These are phyloP conservation scores for Tulasnella sp. DNA, from an alignment of 768 basidiomycete species.

Conservation along the genomic window DNA sequence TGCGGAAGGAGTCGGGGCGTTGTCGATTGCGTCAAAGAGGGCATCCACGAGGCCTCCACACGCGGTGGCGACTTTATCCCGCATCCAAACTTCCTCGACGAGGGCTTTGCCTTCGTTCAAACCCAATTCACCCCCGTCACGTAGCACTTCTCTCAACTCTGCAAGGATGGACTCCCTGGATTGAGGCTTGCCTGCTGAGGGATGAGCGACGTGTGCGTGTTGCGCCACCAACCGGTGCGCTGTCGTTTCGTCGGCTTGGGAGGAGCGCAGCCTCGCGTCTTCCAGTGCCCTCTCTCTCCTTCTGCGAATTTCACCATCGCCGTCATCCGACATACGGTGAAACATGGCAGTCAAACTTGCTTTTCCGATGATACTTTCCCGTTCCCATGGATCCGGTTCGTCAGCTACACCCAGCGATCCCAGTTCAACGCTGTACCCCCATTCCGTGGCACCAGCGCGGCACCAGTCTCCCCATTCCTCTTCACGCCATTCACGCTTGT, in stretches of 20 bases:
- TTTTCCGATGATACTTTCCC: constrained; percentile 49
- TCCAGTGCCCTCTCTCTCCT: not conserved
- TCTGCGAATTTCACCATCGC: not conserved
- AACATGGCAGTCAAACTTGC: constrained; percentile 62
- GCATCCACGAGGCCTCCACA: constrained; percentile 29
- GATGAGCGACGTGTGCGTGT: constrained; percentile 42
- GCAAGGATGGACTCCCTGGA: constrained; percentile 38
- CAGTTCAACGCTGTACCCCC: constrained; percentile 59
- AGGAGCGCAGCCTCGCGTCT: not conserved
- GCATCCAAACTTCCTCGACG: constrained; percentile 26
- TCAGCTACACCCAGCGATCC: constrained; percentile 43
- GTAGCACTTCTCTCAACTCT: constrained; percentile 41
- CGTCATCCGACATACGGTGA: constrained; percentile 20
- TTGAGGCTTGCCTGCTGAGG: constrained; percentile 33
- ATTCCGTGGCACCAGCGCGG: constrained; percentile 38
- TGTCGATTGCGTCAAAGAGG: constrained; percentile 38
- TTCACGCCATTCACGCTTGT: constrained; percentile 81
- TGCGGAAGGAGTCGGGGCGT: constrained; percentile 25
- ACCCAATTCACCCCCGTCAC: constrained; percentile 36
- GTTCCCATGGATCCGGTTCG: constrained; percentile 58
- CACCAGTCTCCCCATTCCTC: constrained; percentile 65
- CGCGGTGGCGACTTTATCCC: constrained; percentile 27
- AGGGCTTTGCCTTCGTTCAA: constrained; percentile 33
- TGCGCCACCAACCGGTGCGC: constrained; percentile 38
- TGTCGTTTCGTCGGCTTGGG: not conserved